A percentile compares a stretch with the other conserved stretches of the same genome.
These are phyloP conservation scores for Hyphopichia homilentoma DNA, from an alignment of 805 yeast species.

Conservation along the genomic window DNA sequence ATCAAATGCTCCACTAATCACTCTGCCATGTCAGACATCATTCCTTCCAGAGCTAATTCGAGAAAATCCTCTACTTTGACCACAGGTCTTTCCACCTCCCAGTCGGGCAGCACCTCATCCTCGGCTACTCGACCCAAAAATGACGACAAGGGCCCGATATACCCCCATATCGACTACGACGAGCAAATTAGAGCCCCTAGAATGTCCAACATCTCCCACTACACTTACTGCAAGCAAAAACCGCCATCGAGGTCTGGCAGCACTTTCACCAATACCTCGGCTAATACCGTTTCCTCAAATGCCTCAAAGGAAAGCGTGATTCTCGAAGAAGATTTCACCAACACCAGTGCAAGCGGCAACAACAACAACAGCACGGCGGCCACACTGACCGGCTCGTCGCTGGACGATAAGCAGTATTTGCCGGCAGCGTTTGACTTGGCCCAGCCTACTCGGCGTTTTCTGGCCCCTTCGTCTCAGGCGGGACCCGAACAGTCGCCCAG, in stretches of 20 bases:
- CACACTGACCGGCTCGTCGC: background rate
- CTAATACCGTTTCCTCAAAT: slow-evolving; percentile 1
- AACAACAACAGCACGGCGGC: background rate
- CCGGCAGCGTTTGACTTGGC: slow-evolving; percentile 49
- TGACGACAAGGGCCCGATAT: too few relatives aligned
- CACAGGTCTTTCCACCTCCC: slow-evolving; percentile 1
- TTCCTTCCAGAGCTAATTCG: slow-evolving; percentile 9
- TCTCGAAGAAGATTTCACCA: background rate
- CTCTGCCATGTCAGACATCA: slow-evolving; percentile 24
- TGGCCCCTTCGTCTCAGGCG: slow-evolving; percentile 15
- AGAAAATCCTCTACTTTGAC: slow-evolving; percentile 1
- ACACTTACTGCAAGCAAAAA: slow-evolving; percentile 13
- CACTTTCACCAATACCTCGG: background rate
- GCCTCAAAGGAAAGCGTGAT: background rate
- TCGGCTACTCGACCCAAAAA: background rate
- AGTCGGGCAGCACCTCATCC: too few relatives aligned
- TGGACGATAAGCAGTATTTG: slow-evolving; percentile 15
- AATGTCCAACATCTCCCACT: slow-evolving; percentile 36
- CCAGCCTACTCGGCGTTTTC: slow-evolving; percentile 34
- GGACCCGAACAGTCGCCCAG: slow-evolving; percentile 2
- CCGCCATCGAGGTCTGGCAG: background rate
- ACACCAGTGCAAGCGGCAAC: background rate
- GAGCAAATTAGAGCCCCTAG: slow-evolving; percentile 55
- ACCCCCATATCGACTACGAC: slow-evolving; percentile 38
- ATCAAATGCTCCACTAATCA: slow-evolving; percentile 14